Evolutionary conservation across 2,329 filamentous ascomycete species (phyloP).

Genomic region (Waltergamsia citrina): DNA sequence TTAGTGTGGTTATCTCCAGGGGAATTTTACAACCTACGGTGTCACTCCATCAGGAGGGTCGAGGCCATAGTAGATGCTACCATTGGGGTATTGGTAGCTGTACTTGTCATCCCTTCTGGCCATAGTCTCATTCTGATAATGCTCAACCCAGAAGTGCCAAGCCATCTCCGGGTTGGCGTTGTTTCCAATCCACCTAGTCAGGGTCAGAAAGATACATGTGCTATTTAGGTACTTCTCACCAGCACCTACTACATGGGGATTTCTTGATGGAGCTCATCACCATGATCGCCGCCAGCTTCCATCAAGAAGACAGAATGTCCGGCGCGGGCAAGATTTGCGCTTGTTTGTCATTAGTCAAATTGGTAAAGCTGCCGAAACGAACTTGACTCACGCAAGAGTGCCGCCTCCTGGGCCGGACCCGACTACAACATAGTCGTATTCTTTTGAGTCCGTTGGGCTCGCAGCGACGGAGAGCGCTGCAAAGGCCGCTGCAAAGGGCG

Average conservation of each 20-base stretch:
- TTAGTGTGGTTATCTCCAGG: too few relatives aligned
- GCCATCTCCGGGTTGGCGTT: slow-evolving; percentile 10
- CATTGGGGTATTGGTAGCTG: slow-evolving; percentile 2
- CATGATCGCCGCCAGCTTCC: slow-evolving; percentile 47
- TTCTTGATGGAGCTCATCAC: slow-evolving; percentile 10
- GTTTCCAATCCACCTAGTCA: background rate
- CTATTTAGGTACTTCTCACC: background rate
- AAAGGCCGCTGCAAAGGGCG: too few relatives aligned
- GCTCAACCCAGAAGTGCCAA: slow-evolving; percentile 53
- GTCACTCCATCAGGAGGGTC: slow-evolving; percentile 3
- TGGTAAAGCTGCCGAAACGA: background rate
- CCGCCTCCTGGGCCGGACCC: slow-evolving; percentile 46
- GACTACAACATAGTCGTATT: slow-evolving; percentile 49
- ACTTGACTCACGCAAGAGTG: slow-evolving; percentile 28
- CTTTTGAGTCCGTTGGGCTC: too few relatives aligned
- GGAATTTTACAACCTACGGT: too few relatives aligned
- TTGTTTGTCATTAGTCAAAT: background rate
- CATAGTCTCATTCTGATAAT: slow-evolving; percentile 35
- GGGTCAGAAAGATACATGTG: background rate
- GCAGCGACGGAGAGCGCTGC: too few relatives aligned
- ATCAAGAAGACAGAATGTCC: slow-evolving; percentile 46
- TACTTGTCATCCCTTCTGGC: slow-evolving; percentile 1
- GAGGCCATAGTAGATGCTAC: slow-evolving; percentile 3
- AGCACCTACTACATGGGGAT: slow-evolving; percentile 8
- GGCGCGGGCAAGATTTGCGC: slow-evolving; percentile 39